phyloP scores from a whole-genome alignment of 202 grass and related monocot species.

The Sporobolus alterniflorus region DNA sequence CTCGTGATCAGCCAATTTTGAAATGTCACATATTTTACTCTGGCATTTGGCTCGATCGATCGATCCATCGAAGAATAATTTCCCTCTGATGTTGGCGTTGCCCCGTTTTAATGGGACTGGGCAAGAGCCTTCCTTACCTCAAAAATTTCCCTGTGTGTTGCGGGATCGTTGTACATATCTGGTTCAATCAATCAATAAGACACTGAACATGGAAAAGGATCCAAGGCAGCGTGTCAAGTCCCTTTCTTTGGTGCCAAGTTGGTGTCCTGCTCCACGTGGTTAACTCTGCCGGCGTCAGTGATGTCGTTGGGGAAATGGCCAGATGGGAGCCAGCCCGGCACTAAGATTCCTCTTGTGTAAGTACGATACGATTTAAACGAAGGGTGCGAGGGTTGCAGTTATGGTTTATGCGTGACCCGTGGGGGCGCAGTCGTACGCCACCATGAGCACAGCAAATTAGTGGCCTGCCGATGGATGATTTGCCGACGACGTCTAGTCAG shows the following conservation, averaged over 20 bases:
- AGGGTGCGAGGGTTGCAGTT: background rate
- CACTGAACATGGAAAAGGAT: constrained; percentile 7
- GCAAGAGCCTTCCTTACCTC: no score
- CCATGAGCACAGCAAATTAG: background rate
- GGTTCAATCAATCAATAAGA: constrained; percentile 31
- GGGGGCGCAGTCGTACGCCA: background rate
- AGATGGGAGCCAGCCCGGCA: constrained; percentile 40
- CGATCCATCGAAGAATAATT: no score
- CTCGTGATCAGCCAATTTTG: background rate
- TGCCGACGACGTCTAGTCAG: background rate
- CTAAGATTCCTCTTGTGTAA: constrained; percentile 31
- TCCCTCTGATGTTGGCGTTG: no score
- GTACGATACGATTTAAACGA: constrained; percentile 35
- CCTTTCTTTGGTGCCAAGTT: constrained; percentile 33
- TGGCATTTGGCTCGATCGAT: background rate
- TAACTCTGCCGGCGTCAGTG: background rate
- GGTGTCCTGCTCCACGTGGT: constrained; percentile 24
- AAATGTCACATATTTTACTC: no score
- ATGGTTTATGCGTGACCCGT: background rate
- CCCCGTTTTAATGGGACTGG: no score
- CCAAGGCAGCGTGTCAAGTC: constrained; percentile 29
- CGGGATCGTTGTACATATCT: constrained; percentile 34
- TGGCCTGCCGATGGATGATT: background rate
- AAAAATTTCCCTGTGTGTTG: background rate
- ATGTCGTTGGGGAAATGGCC: background rate